A percentile compares a stretch with the other conserved stretches of the same genome.
These are phyloP conservation scores for Podila epigama DNA, from an alignment of 192 early-diverging fungal genomes.

Conservation along the genomic window DNA sequence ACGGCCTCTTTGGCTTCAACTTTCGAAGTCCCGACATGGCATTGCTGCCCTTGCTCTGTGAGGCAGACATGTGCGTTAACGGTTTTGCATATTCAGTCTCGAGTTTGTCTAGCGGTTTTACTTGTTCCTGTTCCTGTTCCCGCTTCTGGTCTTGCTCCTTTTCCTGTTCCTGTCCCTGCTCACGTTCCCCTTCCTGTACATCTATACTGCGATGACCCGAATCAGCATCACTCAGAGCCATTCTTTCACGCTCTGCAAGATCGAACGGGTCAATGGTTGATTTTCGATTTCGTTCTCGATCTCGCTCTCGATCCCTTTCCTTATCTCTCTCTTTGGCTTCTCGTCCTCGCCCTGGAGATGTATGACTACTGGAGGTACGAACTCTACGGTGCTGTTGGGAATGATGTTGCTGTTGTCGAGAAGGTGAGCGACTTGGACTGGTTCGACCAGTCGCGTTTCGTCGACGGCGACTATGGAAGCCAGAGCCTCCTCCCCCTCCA, in stretches of 20 bases:
- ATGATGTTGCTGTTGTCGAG: slow-evolving; percentile 1
- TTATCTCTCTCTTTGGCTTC: slow-evolving; percentile 35
- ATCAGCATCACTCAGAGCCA: neutral
- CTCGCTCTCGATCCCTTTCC: slow-evolving; percentile 30
- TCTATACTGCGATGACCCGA: neutral
- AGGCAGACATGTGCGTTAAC: neutral
- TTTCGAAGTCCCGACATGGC: neutral
- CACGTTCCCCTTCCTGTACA: neutral
- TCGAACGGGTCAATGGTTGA: slow-evolving; percentile 10
- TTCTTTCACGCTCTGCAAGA: neutral
- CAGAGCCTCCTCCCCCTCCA: no score
- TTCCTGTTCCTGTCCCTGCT: neutral
- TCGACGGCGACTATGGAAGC: slow-evolving; percentile 4
- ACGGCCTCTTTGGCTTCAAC: slow-evolving; percentile 29
- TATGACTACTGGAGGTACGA: neutral
- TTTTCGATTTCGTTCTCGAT: slow-evolving; percentile 27
- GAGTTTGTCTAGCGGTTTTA: neutral
- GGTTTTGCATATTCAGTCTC: neutral
- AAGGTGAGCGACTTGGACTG: slow-evolving; percentile 10
- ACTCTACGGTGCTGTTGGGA: neutral
- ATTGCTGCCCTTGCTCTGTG: neutral
- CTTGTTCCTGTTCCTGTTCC: neutral
- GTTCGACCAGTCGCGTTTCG: slow-evolving; percentile 22
- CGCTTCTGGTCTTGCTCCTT: neutral
- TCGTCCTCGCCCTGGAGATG: slow-evolving; percentile 18